Base-by-base conservation (phyloP, 106 monocot genomes). In the Agapanthus africanus region DNA sequence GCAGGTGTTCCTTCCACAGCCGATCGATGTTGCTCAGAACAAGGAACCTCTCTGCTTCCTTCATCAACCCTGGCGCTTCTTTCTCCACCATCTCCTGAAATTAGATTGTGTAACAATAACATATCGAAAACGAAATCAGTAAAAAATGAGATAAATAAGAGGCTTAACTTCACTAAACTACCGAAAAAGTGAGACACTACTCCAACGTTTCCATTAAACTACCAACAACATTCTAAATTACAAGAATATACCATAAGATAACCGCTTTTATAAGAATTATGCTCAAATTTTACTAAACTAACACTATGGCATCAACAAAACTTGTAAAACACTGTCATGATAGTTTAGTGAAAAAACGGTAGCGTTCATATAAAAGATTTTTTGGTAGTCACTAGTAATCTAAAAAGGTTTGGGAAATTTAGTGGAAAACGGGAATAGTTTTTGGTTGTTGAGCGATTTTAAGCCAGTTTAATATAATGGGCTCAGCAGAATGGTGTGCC, bases 1-100 rank as follows among this genome's bases (percentile, higher is more conserved):
- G 95, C 65, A 91, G 71, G 73, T 95, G 95, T 59, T 95, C 95
- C 66, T 95, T 91, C 95, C 95, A 95, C 31, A 91, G 74, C 64
- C 85, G 75, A 64, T 95, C 95, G 33, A 95, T 88, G 72, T 95
- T 95, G 83, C 91, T 95, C 51, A 95, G 74, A 44, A 91, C 71
- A 8, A 95, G 71, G 69, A 83, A 95, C 78, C 84, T 83, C 81
- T 95, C 91, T 13, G 91, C 95, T 79, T 95, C 88, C 68, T 86
- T 91, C 91, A 95, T 95, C 71, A 95, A 35, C 11, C 95, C 91
- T n/a, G 91, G 81, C 35, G 83, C 85, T 79, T 91, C 83, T 26
- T 91, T 81, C 85, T 95, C 95, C 52, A 91, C 88, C 19, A 86
- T 81, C 54, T 95, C 95, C 95, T 95, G 86, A 73, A 74, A 66